Evolutionary conservation across 2,329 filamentous ascomycete species (phyloP).

Genomic region (Fulvia fulva): DNA sequence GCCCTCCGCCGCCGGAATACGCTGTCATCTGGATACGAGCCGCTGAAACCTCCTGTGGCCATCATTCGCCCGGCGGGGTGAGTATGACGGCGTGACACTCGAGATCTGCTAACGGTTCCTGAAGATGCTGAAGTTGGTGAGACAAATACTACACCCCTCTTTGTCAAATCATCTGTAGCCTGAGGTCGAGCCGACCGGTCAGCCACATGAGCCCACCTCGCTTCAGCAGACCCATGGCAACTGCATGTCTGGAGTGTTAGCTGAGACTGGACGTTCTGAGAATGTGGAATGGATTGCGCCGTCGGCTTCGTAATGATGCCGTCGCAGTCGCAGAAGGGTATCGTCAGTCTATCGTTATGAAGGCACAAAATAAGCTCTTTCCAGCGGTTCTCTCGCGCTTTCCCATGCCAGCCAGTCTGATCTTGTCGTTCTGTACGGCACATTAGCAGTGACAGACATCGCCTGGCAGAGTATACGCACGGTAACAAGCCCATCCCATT

Average conservation of each 20-base stretch:
- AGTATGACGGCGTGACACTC: too few relatives aligned
- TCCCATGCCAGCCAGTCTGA: constrained; percentile 99
- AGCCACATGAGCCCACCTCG: not conserved
- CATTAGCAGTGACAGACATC: constrained; percentile 22
- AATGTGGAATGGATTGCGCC: not conserved
- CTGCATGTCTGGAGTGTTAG: not conserved
- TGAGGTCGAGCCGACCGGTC: not conserved
- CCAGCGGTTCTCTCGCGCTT: constrained; percentile 63
- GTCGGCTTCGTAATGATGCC: not conserved
- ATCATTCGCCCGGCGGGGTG: too few relatives aligned
- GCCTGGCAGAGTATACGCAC: constrained; percentile 50
- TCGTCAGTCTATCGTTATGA: constrained; percentile 16
- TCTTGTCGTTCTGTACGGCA: constrained; percentile 68
- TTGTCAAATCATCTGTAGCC: not conserved
- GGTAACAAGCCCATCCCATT: constrained; percentile 94
- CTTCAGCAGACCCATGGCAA: not conserved
- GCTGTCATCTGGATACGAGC: too few relatives aligned
- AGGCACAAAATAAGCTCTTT: constrained; percentile 49
- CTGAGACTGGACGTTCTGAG: not conserved
- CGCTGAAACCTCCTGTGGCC: too few relatives aligned
- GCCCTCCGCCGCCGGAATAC: too few relatives aligned
- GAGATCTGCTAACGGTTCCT: too few relatives aligned
- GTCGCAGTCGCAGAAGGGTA: not conserved
- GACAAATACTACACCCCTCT: not conserved
- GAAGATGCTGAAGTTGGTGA: too few relatives aligned